phyloP scores from a whole-genome alignment of 2,329 filamentous ascomycete species.

The Colletotrichum trifolii region DNA sequence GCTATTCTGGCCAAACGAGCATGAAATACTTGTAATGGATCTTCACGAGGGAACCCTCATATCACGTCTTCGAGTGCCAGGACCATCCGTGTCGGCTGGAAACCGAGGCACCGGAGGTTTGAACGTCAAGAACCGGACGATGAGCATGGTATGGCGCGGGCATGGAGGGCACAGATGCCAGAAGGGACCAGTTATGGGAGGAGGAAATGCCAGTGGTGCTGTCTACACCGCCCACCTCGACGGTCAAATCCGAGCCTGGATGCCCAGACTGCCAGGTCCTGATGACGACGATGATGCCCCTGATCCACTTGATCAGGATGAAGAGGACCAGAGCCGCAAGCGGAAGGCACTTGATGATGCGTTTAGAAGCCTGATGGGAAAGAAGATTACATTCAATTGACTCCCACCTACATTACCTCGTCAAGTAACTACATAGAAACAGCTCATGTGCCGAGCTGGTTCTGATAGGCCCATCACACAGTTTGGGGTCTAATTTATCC shows the following conservation, averaged over 20 bases:
- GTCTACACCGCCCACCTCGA: conserved; percentile 87
- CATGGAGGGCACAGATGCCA: conserved; percentile 68
- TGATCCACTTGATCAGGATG: conserved; percentile 49
- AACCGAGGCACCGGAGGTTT: conserved; percentile 61
- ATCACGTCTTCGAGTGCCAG: conserved; percentile 76
- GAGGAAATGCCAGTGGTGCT: conserved; percentile 61
- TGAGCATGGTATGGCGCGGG: conserved; percentile 78
- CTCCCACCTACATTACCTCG: not conserved
- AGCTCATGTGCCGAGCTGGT: not conserved
- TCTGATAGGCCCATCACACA: not conserved
- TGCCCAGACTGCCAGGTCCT: conserved; percentile 66
- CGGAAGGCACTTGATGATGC: conserved; percentile 83
- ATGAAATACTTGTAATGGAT: conserved; percentile 83
- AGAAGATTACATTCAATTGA: conserved; percentile 71
- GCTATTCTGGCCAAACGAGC: conserved; percentile 84
- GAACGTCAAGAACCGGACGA: conserved; percentile 74
- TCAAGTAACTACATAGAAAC: not conserved
- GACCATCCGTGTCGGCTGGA: conserved; percentile 61
- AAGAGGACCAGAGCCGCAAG: conserved; percentile 69
- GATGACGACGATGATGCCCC: conserved; percentile 62
- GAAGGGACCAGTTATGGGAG: conserved; percentile 70
- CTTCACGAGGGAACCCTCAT: conserved; percentile 81
- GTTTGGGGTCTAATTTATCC: not conserved
- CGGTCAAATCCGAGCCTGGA: conserved; percentile 85
- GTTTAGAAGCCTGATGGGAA: conserved; percentile 79